Conservation (phyloP, 495 filamentous ascomycete genomes). For the Podospora comata region DNA sequence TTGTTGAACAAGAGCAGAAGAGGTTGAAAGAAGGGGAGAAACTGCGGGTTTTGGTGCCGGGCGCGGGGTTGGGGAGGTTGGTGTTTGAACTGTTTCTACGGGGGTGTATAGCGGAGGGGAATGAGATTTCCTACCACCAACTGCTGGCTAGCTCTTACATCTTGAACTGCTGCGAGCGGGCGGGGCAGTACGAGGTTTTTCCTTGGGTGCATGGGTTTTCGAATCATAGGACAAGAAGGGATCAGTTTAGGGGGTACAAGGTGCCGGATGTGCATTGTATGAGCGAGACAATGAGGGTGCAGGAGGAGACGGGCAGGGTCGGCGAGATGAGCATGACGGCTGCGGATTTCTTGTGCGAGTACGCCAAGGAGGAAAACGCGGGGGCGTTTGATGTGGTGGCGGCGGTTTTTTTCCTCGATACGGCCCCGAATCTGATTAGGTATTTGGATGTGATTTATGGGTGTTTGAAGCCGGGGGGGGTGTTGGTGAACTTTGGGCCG, state of each 20-base stretch:
- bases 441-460: slow-evolving; percentile 80
- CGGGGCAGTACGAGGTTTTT: slow-evolving; percentile 62
- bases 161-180: slow-evolving; percentile 58
- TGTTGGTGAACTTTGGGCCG: slow-evolving; percentile 88
- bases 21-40: slow-evolving; percentile 17
- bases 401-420: slow-evolving; percentile 94
- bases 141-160: slow-evolving; percentile 83
- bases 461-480: slow-evolving; percentile 72
- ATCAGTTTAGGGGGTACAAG: slow-evolving; percentile 66
- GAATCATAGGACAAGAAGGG: slow-evolving; percentile 65
- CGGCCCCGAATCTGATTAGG: slow-evolving; percentile 83
- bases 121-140: slow-evolving; percentile 94
- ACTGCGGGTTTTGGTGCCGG: slow-evolving; percentile 77
- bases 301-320: slow-evolving; percentile 20
- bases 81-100: slow-evolving; percentile 78
- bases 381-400: slow-evolving; percentile 75
- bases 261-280: slow-evolving; percentile 78
- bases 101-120: slow-evolving; percentile 79
- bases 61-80: slow-evolving; percentile 82
- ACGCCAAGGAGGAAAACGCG: slow-evolving; percentile 56
- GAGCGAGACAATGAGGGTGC: slow-evolving; percentile 42
- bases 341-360: slow-evolving; percentile 77
- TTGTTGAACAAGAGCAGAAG: slow-evolving; percentile 56
- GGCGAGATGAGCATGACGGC: slow-evolving; percentile 82
- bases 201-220: slow-evolving; percentile 80